These are phyloP conservation scores for Bocquillonia castaneifolia DNA, from an alignment of 441 rosid species.

Conservation along the genomic window DNA sequence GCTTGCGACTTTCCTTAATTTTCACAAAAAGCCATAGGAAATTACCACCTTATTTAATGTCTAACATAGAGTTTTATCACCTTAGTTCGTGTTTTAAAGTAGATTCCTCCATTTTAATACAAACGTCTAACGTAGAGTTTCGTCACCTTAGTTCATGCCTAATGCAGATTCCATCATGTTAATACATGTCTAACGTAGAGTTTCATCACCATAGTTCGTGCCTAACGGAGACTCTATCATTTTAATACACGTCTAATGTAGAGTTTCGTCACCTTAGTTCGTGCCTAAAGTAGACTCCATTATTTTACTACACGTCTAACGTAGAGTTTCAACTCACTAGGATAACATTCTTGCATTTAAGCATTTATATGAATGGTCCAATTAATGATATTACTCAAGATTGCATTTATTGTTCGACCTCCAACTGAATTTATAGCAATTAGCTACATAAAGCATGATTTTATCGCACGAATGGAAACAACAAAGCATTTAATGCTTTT, in stretches of 20 bases:
- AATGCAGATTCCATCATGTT: not conserved
- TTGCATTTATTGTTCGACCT: not conserved
- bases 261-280: not conserved
- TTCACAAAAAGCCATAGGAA: not conserved
- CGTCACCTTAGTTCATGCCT: not conserved
- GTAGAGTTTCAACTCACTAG: not conserved
- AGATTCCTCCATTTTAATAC: not conserved
- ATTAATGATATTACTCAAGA: not conserved
- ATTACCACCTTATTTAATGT: not conserved
- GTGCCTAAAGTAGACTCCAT: not conserved
- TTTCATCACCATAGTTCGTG: not conserved
- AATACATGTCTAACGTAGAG: not conserved
- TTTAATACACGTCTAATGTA: not conserved
- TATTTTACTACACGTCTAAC: not conserved
- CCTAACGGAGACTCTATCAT: not conserved
- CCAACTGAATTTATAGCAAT: not conserved
- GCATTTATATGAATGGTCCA: not conserved
- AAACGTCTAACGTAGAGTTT: not conserved
- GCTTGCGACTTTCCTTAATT: not conserved
- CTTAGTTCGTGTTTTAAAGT: not conserved
- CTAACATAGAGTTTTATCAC: not conserved
- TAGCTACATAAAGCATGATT: not conserved
- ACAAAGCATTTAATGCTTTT: not conserved
- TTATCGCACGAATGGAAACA: not conserved
- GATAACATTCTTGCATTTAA: not conserved